A percentile compares a stretch with the other conserved stretches of the same genome.
Conservation (phyloP, 225 moss, liverwort and hornwort genomes). For the Anthoceros angustus region DNA sequence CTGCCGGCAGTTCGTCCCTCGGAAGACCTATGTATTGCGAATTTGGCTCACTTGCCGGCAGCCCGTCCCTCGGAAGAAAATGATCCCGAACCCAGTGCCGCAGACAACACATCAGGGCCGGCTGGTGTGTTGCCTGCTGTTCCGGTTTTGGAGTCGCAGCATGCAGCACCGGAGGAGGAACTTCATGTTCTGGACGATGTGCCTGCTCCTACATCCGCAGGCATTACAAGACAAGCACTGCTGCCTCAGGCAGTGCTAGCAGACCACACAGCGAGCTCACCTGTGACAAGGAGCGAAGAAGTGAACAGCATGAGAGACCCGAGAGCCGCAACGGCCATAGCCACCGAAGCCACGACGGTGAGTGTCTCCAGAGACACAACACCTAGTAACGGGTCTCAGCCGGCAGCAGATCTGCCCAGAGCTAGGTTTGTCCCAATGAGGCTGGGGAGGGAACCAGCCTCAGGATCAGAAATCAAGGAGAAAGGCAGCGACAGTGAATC, state of each 20-base stretch:
- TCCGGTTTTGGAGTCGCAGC: no score
- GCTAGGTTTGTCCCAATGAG: constrained; percentile 1
- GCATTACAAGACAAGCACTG: no score
- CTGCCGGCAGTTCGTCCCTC: not conserved
- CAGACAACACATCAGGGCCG: no score
- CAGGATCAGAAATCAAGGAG: not conserved
- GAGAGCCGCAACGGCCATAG: not conserved
- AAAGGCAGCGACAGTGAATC: not conserved
- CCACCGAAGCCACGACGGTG: not conserved
- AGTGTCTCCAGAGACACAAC: not conserved
- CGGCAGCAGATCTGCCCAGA: not conserved
- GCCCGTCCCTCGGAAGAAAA: no score
- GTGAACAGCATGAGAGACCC: not conserved
- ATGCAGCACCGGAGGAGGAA: no score
- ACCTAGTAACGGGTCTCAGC: not conserved
- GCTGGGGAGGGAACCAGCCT: not conserved
- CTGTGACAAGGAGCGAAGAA: not conserved
- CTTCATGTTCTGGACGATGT: no score
- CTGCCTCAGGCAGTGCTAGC: no score
- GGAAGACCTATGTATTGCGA: not conserved
- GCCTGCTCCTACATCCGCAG: no score
- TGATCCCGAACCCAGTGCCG: no score
- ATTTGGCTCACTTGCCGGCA: no score
- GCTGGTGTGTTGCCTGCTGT: no score
- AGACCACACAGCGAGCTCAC: no score